These are phyloP conservation scores for Penicillium manginii DNA, from an alignment of 495 filamentous ascomycete genomes.

Conservation along the genomic window DNA sequence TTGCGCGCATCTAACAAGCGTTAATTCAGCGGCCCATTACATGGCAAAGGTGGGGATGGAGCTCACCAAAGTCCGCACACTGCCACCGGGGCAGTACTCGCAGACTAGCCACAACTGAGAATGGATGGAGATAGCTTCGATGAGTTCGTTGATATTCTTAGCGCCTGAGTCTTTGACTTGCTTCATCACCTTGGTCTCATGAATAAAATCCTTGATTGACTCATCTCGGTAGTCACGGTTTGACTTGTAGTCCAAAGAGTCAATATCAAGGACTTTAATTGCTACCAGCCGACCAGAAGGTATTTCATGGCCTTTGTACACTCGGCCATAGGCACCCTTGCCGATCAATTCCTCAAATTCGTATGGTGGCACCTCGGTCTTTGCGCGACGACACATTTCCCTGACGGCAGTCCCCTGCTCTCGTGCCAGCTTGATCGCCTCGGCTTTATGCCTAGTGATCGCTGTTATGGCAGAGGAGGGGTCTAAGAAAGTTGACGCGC, in stretches of 20 bases:
- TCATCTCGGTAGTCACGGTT: slow-evolving; percentile 74
- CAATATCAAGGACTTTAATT: slow-evolving; percentile 95
- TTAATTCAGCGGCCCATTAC: neutral
- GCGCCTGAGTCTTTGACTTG: slow-evolving; percentile 82
- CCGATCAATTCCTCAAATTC: slow-evolving; percentile 88
- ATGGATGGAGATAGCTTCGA: slow-evolving; percentile 84
- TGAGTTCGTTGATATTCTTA: slow-evolving; percentile 87
- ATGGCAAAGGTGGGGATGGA: neutral
- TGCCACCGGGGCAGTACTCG: slow-evolving; percentile 94
- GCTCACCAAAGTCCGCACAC: slow-evolving; percentile 83
- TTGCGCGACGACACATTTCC: slow-evolving; percentile 53
- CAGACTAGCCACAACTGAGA: slow-evolving; percentile 93
- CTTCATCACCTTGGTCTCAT: slow-evolving; percentile 86
- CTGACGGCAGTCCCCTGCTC: slow-evolving; percentile 52
- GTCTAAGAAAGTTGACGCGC: slow-evolving; percentile 43
- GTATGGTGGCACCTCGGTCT: slow-evolving; percentile 61
- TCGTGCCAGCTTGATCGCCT: slow-evolving; percentile 53
- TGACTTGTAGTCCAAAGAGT: slow-evolving; percentile 73
- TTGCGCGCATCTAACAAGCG: slow-evolving; percentile 55
- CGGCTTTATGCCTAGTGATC: slow-evolving; percentile 52
- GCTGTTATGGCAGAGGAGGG: slow-evolving; percentile 51
- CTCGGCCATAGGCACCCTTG: slow-evolving; percentile 93
- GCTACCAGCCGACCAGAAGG: slow-evolving; percentile 72
- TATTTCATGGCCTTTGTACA: slow-evolving; percentile 76
- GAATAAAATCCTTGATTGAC: slow-evolving; percentile 81